These are phyloP conservation scores for Beta lomatogona DNA, from an alignment of 179 eudicot species.

Conservation along the genomic window DNA sequence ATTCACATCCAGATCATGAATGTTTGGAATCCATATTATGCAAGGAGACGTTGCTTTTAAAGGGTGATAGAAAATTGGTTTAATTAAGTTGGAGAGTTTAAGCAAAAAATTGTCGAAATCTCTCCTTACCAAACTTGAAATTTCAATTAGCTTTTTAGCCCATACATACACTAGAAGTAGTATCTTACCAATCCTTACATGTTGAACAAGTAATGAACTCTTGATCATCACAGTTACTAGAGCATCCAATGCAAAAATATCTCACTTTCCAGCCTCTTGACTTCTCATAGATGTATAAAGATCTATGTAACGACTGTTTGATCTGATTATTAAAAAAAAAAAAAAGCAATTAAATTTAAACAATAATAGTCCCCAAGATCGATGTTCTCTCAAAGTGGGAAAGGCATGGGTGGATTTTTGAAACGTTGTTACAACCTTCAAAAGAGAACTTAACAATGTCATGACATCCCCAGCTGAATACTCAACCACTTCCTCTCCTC, in stretches of 20 bases:
- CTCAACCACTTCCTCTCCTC: slow-evolving; percentile 50
- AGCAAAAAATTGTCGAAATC: not conserved
- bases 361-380: not conserved
- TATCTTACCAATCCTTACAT: slow-evolving; percentile 82
- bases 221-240: slow-evolving; percentile 52
- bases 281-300: slow-evolving; percentile 58
- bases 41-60: too few species aligned
- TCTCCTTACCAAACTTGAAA: not conserved
- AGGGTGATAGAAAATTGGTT: too few species aligned
- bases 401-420: not conserved
- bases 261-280: slow-evolving; percentile 51
- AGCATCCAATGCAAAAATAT: slow-evolving; percentile 64
- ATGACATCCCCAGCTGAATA: slow-evolving; percentile 42
- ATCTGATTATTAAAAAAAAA: slow-evolving; percentile 50
- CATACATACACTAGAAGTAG: slow-evolving; percentile 18
- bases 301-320: slow-evolving; percentile 57
- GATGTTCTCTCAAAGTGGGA: not conserved
- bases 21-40: too few species aligned
- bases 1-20: too few species aligned
- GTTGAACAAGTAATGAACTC: slow-evolving; percentile 64
- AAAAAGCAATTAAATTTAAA: not conserved
- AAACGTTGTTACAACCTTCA: slow-evolving; percentile 46
- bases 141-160: not conserved
- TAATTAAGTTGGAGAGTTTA: too few species aligned
- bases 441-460: slow-evolving; percentile 46